Percentiles rank a stretch among this genome's conserved stretches.
Evolutionary conservation across 768 basidiomycete species (phyloP).

Genomic region (Mycena maculata): DNA sequence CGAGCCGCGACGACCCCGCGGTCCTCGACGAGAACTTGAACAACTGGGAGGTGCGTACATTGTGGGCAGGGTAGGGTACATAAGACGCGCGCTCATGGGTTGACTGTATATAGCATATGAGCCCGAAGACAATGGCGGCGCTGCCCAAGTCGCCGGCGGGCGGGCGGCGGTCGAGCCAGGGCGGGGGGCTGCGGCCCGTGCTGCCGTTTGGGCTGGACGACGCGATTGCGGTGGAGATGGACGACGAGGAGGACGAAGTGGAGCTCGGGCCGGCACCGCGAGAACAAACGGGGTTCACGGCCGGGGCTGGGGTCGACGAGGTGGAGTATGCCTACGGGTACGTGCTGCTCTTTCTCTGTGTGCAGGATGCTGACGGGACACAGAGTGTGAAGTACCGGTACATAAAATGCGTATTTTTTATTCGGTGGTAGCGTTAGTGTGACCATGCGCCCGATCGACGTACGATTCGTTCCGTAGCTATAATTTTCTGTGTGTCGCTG

Average conservation of each 20-base stretch:
- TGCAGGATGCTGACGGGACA: background rate
- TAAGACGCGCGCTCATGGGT: constrained; percentile 46
- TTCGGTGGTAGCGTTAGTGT: constrained; percentile 33
- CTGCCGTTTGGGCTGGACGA: constrained; percentile 80
- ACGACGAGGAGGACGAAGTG: constrained; percentile 78
- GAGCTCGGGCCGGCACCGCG: constrained; percentile 83
- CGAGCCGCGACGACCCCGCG: constrained; percentile 71
- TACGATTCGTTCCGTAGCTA: no score
- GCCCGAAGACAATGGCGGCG: constrained; percentile 93
- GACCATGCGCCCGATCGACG: no score
- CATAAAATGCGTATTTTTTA: background rate
- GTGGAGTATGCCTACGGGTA: constrained; percentile 89
- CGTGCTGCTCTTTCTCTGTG: constrained; percentile 50
- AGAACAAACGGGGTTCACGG: constrained; percentile 77
- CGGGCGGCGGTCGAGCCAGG: constrained; percentile 84
- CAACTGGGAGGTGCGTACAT: constrained; percentile 89
- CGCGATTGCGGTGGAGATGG: constrained; percentile 74
- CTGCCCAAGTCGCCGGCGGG: constrained; percentile 92
- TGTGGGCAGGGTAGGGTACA: no score
- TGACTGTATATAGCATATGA: constrained; percentile 81
- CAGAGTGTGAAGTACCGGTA: background rate
- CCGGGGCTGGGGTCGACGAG: constrained; percentile 88
- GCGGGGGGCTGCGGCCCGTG: constrained; percentile 86
- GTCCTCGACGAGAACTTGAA: constrained; percentile 85
- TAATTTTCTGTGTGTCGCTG: no score